Base-by-base conservation (phyloP, 1,139 yeast species). In the Candida gigantensis region DNA sequence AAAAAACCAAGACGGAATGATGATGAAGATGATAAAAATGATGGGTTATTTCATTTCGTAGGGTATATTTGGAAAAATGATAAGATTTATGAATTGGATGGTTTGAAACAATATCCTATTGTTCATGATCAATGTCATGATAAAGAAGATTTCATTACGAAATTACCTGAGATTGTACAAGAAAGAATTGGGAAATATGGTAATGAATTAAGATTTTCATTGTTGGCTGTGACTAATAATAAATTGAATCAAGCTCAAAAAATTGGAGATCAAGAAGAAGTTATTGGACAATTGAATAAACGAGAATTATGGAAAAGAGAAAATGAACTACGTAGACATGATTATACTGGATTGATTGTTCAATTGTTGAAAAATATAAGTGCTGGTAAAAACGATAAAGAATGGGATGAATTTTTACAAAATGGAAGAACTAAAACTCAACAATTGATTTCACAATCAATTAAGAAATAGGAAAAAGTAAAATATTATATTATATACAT, bases 81-180 rank as follows among this genome's bases (percentile, higher is more conserved):
- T 15, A 54, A 57, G 28, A 63, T 82, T n/a, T 79, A 78, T 51
- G 89, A 83, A 50, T 61, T 82, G 34, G 89, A 82, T 51, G 89
- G 89, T 1, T 65, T 82, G 35, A 78, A 77, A 42, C 65, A 62
- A n/a, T 69, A 57, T 36, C 87, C 88, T 1, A 79, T 82, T 29
- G 59, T 57, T 29, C 88, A 81, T 50, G 75, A 65, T 0, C 53
- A 42, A 5, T 74, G 80, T 46, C 41, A 38, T 3, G 46, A 57
- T 4, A 57, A 62, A 21, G 69, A 65, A 3, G 73, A 74, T 30
- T 78, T 79, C 45, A 57, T 66, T 28, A 57, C 54, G 5, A 67
- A 64, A 47, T 53, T 78, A 30, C 72, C 79, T 2, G 43, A 50
- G 14, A 71, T 78, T 2, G 52, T 81, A 14, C 64, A 59, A 43